Evolutionary conservation across 108 stramenopile species (phyloP).

Genomic region (Schizochytrium sp.): DNA sequence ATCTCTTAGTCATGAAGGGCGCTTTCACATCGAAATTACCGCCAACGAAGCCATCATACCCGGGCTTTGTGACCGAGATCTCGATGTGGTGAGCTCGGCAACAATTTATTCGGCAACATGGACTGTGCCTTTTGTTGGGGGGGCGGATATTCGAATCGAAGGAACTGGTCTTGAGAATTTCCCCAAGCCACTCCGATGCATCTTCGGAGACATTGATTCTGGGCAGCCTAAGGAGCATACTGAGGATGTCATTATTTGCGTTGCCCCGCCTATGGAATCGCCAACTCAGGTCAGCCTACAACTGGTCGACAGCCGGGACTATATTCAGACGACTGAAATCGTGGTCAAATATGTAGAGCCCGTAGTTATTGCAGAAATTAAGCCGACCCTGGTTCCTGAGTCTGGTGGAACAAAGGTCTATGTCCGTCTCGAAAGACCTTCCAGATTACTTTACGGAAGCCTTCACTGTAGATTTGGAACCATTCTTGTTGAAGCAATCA

Average conservation of each 20-base stretch:
- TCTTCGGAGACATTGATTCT: neutral
- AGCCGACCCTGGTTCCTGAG: conserved; percentile 42
- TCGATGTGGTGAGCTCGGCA: neutral
- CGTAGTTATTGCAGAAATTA: neutral
- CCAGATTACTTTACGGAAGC: neutral
- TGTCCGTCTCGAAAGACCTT: neutral
- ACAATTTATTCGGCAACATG: neutral
- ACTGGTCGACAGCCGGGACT: neutral
- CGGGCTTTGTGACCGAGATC: neutral
- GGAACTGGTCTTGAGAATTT: neutral
- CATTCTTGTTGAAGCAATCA: neutral
- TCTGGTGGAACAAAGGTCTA: neutral
- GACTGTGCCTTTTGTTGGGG: neutral
- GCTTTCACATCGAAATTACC: neutral
- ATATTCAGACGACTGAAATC: neutral
- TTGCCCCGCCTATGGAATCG: neutral
- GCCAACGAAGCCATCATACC: neutral
- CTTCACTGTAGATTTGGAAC: conserved; percentile 16
- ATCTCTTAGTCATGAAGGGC: neutral
- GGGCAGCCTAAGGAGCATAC: neutral
- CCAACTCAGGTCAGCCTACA: neutral
- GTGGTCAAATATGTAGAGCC: neutral
- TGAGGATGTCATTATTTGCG: neutral
- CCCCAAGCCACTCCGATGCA: neutral
- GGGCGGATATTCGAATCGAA: neutral